phyloP scores from a whole-genome alignment of 2,329 filamentous ascomycete genomes.

The Arachnomyces sp. region DNA sequence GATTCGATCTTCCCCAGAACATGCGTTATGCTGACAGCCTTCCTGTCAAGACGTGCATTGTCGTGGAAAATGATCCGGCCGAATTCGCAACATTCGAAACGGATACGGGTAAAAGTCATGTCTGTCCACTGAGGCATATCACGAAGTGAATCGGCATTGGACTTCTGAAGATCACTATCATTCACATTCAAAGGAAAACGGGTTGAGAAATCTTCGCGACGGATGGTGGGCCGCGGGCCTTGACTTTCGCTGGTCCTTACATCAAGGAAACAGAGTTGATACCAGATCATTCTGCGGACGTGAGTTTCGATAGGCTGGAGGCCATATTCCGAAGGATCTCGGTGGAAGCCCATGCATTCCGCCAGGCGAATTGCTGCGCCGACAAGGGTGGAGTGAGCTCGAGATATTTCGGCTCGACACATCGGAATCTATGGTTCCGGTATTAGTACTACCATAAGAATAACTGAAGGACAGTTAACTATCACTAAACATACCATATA shows the following conservation, averaged over 20 bases:
- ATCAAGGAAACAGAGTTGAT: constrained; percentile 70
- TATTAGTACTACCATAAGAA: constrained; percentile 1
- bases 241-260: constrained; percentile 67
- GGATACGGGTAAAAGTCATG: constrained; percentile 59
- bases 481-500: constrained; percentile 52
- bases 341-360: constrained; percentile 69
- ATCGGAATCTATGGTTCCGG: constrained; percentile 53
- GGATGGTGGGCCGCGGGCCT: constrained; percentile 62
- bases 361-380: constrained; percentile 66
- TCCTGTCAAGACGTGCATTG: constrained; percentile 55
- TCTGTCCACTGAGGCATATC: constrained; percentile 57
- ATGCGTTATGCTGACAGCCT: constrained; percentile 54
- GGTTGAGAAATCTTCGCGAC: constrained; percentile 68
- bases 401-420: constrained; percentile 63
- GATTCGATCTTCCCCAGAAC: constrained; percentile 62
- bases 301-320: constrained; percentile 63
- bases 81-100: constrained; percentile 68
- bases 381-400: constrained; percentile 64
- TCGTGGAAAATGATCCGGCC: constrained; percentile 64
- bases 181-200: constrained; percentile 64
- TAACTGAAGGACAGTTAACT: neutral
- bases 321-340: constrained; percentile 61
- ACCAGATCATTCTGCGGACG: constrained; percentile 65
- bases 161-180: constrained; percentile 52
- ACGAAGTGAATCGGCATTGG: constrained; percentile 34